These are phyloP conservation scores for Schwanniomyces vanrijiae DNA, from an alignment of 805 yeast genomes.

Conservation along the genomic window DNA sequence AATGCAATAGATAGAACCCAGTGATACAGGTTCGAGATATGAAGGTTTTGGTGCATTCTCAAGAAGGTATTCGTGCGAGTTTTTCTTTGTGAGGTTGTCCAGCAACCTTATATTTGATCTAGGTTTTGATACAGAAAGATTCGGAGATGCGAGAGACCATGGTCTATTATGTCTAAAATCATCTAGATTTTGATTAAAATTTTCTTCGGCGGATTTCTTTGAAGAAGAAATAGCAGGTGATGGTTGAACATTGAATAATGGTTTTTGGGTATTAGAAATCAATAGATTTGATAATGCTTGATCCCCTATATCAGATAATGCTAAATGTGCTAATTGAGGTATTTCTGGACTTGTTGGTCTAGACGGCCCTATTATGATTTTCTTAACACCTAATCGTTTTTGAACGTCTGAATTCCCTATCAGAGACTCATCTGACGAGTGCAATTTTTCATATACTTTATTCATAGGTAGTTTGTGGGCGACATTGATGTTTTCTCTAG, in stretches of 20 bases:
- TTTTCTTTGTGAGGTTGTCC: slow-evolving; percentile 11
- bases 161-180: slow-evolving; percentile 1
- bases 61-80: slow-evolving; percentile 17
- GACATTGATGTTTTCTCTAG: background rate
- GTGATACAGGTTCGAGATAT: background rate
- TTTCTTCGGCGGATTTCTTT: background rate
- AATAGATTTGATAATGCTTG: background rate
- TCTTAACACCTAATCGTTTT: background rate
- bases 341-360: background rate
- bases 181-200: background rate
- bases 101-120: slow-evolving; percentile 4
- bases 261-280: background rate
- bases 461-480: background rate
- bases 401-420: background rate
- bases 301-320: background rate
- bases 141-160: background rate
- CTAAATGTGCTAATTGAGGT: background rate
- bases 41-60: background rate
- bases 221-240: background rate
- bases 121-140: background rate
- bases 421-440: background rate
- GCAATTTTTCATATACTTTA: background rate
- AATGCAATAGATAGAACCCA: background rate
- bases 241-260: background rate
- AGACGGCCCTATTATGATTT: background rate